A percentile compares a stretch with the other conserved stretches of the same genome.
Conservation (phyloP, 352 stramenopile species). For the Phytophthora rubi region DNA sequence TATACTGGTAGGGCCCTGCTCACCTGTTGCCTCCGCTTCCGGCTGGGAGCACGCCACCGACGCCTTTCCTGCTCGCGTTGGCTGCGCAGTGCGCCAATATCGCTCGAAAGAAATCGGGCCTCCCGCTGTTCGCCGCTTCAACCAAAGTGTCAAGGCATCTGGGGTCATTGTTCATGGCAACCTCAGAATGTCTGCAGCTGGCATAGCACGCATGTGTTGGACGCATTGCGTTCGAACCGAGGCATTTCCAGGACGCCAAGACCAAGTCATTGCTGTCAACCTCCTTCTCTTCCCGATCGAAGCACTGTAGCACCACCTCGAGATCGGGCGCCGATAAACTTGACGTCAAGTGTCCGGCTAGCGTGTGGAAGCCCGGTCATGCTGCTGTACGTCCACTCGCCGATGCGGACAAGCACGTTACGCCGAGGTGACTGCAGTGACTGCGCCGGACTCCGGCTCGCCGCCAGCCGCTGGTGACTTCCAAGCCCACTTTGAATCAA, state of each 20-base stretch:
- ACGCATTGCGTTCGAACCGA: not conserved
- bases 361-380: conserved; percentile 5
- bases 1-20: not conserved
- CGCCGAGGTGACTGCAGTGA: conserved; percentile 23
- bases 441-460: too few species aligned
- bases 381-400: conserved; percentile 9
- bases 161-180: conserved; percentile 3
- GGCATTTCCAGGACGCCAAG: not conserved
- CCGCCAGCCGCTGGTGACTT: conserved; percentile 5
- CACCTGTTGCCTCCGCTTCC: conserved; percentile 7
- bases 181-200: conserved; percentile 27
- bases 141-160: conserved; percentile 21
- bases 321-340: conserved; percentile 16
- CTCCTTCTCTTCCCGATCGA: conserved; percentile 1
- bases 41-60: conserved; percentile 21
- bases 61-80: conserved; percentile 13
- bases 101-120: conserved; percentile 32
- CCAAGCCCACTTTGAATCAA: not conserved
- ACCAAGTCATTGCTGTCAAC: not conserved
- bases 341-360: conserved; percentile 10
- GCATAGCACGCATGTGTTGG: conserved; percentile 24
- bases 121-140: conserved; percentile 20
- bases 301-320: not conserved
- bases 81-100: conserved; percentile 20
- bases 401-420: conserved; percentile 12